Evolutionary conservation across 768 basidiomycete species (phyloP).

Genomic region (Lanmaoa pseudosensibilis): DNA sequence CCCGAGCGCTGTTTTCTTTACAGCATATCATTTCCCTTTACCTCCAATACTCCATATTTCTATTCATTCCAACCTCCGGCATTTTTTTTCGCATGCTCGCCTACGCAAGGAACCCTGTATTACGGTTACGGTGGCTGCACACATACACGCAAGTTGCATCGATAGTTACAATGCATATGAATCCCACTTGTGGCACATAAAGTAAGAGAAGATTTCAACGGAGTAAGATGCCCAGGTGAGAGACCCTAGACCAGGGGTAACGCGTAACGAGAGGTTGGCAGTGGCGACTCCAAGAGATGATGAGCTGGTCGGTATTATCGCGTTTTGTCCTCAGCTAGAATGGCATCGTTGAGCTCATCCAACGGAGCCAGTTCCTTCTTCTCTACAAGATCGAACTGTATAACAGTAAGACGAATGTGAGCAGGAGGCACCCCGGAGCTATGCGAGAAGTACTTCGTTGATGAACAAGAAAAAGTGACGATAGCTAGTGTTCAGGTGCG

Average conservation of each 20-base stretch:
- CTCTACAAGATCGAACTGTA: constrained; percentile 89
- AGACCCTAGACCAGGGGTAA: background rate
- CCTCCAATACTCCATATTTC: background rate
- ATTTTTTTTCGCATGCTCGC: too few relatives aligned
- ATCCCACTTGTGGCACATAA: background rate
- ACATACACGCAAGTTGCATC: constrained; percentile 14
- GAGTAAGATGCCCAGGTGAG: background rate
- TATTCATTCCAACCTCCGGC: background rate
- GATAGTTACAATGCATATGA: constrained; percentile 7
- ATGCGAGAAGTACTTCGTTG: constrained; percentile 68
- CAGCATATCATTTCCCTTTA: background rate
- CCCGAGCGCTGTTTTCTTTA: background rate
- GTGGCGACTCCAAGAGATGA: background rate
- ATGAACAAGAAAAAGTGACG: constrained; percentile 97
- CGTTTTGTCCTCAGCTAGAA: constrained; percentile 58
- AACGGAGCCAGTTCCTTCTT: constrained; percentile 94
- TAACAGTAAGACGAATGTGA: constrained; percentile 5
- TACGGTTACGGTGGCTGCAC: constrained; percentile 6
- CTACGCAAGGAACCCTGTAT: constrained; percentile 10
- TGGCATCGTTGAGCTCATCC: constrained; percentile 93
- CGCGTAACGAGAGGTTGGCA: background rate
- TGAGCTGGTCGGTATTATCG: constrained; percentile 17
- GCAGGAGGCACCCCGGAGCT: background rate
- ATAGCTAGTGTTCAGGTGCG: constrained; percentile 98
- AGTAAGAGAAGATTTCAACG: background rate